Evolutionary conservation across 352 stramenopile genomes (phyloP), one percentile per base, ranked within the genome.

Genomic region (Phytophthora brassicae): DNA sequence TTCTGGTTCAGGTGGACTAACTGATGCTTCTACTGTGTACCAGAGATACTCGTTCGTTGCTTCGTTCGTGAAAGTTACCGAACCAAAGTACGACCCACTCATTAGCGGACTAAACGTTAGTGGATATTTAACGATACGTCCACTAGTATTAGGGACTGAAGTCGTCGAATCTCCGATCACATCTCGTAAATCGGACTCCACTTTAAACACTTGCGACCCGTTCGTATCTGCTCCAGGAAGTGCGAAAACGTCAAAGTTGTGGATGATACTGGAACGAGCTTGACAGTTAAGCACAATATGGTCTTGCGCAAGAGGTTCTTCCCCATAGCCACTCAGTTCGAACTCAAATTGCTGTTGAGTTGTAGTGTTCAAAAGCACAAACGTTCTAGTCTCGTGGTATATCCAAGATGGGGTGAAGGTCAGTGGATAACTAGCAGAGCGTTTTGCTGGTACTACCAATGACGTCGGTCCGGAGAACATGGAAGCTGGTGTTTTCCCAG

Each of bases 131-230:
- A 60, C 74, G 3, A 53, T 66, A 2, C 56, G 56, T 8, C 39
- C 38, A 16, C 12, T 68, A 11, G 57, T 65, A 5, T 56, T 54
- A 8, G 76, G 56, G 0, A 97, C 71, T 0, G 51, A 68, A 19
- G 96, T 55, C 0, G 67, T 85, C 0, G 86, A 67, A 0, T 73
- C 65, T 3, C 92, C 90, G 8, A 79, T 83, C 0, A 97, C 89
- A 46, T 97, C 84, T 5, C 88, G 88, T n/a, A 98, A 59, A 60
- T 98, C 94, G 3, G 85, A 97, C 43, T 98, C 94, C 8, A 98
- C 88, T 20, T 81, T 86, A 51, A 88, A 98, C 0, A 64, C 67
- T 29, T 90, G 72, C 7, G 46, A 52, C 0, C 70, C 80, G 13
- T 70, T 64, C 0, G 70, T 42, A 12, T 84, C 75, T 3, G 44